Conservation (phyloP, 2,329 filamentous ascomycete species). For the Talaromyces sp. region DNA sequence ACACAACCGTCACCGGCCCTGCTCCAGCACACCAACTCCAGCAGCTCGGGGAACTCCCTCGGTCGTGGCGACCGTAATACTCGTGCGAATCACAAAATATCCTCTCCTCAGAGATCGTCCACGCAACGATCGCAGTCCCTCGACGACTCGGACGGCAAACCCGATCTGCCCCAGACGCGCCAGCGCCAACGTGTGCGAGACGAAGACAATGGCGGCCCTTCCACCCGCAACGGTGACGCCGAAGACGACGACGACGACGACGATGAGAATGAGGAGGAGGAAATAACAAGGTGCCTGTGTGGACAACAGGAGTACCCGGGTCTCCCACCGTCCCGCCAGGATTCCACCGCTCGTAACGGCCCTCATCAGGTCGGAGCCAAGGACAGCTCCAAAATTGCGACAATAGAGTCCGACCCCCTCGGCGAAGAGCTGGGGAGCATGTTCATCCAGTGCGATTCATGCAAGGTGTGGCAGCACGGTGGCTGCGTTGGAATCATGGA, state of each 20-base stretch:
- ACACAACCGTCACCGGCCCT: slow-evolving; percentile 64
- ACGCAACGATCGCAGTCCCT: slow-evolving; percentile 50
- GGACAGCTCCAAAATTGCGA: slow-evolving; percentile 56
- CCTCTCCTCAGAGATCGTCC: slow-evolving; percentile 69
- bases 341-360: slow-evolving; percentile 47
- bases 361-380: slow-evolving; percentile 51
- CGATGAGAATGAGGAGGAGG: slow-evolving; percentile 65
- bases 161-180: slow-evolving; percentile 66
- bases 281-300: slow-evolving; percentile 92
- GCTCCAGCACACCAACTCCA: slow-evolving; percentile 70
- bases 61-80: slow-evolving; percentile 69
- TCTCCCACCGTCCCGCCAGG: slow-evolving; percentile 56
- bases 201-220: slow-evolving; percentile 55
- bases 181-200: slow-evolving; percentile 71
- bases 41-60: slow-evolving; percentile 62
- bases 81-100: slow-evolving; percentile 65
- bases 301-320: slow-evolving; percentile 93
- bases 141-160: slow-evolving; percentile 50
- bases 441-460: slow-evolving; percentile 96
- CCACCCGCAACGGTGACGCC: slow-evolving; percentile 48
- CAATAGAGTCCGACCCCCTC: slow-evolving; percentile 55
- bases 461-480: slow-evolving; percentile 98
- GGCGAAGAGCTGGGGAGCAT: slow-evolving; percentile 86
- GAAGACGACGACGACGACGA: slow-evolving; percentile 60
- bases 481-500: slow-evolving; percentile 97